Base-by-base conservation (phyloP, 2,329 filamentous ascomycete species). In the Claviceps africana region DNA sequence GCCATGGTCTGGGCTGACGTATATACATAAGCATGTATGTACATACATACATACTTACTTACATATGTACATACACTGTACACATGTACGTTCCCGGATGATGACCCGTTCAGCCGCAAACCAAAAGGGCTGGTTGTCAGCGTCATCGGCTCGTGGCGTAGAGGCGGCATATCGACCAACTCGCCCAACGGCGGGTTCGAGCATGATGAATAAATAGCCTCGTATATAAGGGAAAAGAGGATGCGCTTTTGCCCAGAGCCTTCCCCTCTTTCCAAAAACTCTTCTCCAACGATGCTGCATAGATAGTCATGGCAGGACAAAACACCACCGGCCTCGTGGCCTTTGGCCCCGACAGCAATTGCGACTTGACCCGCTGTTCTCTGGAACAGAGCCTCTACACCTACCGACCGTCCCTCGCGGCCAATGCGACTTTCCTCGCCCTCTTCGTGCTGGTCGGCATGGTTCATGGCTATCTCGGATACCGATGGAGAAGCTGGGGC, bases 401-500 rank as follows among this genome's bases (percentile, higher is more conserved):
- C 50, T 84, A 82, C 64, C 68, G 71, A 33, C 73, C 82, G 30
- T 69, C 69, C 30, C 63, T 82, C 2, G 63, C 65, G 10, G 76
- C 76, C 54, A 83, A 83, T 59, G 64, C 68, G 46, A 54, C 70
- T 47, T 79, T 80, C 58, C 55, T 74, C 2, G 72, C 63, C 37
- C 56, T 82, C 39, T 83, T 81, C 59, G 62, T 58, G 47, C 33
- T 74, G 40, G 46, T 72, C 21, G 64, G 63, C 19, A 25, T 66
- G 19, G 54, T 69, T n/a, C 76, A 79, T 53, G 46, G 64, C 39
- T 65, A 63, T 45, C 64, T 75, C n/a, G 76, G 76, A 44, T 45
- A 70, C 42, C 62, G 69, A 40, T 76, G 72, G 71, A 72, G 64
- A 57, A 67, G 64, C 25, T 75, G 71, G 68, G 70, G 68, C 53